These are phyloP conservation scores for Apiospora arundinis DNA, from an alignment of 2,329 filamentous ascomycete genomes.

Conservation along the genomic window DNA sequence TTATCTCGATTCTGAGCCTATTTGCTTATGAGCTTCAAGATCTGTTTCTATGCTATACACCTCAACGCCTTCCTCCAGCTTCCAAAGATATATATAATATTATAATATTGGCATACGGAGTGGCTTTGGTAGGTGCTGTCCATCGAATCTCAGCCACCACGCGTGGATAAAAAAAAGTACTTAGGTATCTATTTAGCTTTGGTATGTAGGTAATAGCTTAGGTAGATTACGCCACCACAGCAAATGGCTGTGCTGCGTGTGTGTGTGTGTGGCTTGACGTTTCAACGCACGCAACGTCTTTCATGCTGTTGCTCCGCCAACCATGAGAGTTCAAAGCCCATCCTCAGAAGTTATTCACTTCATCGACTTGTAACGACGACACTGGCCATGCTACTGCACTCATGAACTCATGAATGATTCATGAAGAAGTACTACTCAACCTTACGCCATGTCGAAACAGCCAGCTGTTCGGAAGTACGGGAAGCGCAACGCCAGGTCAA, in stretches of 20 bases:
- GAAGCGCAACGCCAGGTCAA: constrained; percentile 54
- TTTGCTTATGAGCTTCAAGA: no score
- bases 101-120: no score
- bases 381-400: background rate
- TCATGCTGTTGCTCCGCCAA: constrained; percentile 13
- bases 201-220: background rate
- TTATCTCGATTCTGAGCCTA: background rate
- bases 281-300: background rate
- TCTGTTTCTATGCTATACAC: no score
- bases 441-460: constrained; percentile 51
- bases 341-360: background rate
- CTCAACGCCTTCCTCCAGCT: no score
- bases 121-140: background rate
- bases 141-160: background rate
- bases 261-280: background rate
- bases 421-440: background rate
- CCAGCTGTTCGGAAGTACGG: constrained; percentile 57
- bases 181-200: no score
- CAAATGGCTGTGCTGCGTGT: background rate
- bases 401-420: background rate
- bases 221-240: background rate
- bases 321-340: background rate
- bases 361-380: background rate
- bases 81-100: no score
- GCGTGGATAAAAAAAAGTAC: no score